A percentile compares a stretch with the other conserved stretches of the same genome.
Conservation (phyloP, 192 early-diverging fungal genomes). For the Kickxella alabastrina region DNA sequence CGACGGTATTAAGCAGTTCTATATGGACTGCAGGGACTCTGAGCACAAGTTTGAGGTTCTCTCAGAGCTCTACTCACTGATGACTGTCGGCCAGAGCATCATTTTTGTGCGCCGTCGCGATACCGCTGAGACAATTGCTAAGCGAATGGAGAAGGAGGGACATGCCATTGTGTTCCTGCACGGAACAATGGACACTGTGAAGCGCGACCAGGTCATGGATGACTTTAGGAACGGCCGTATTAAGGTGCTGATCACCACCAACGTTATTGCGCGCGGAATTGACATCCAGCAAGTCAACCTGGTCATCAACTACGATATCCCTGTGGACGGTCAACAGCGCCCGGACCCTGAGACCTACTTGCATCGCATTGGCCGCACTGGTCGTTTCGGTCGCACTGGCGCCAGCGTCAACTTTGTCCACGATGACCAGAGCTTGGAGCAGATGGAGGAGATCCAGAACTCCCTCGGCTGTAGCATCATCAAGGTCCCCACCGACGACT, state of each 20-base stretch:
- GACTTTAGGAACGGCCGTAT: conserved; percentile 83
- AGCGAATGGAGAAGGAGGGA: conserved; percentile 72
- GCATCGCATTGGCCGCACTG: conserved; percentile 97
- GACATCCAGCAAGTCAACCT: conserved; percentile 93
- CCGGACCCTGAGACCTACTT: conserved; percentile 94
- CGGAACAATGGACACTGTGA: conserved; percentile 68
- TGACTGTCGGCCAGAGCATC: conserved; percentile 94
- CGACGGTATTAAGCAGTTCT: conserved; percentile 92
- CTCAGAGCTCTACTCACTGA: conserved; percentile 67
- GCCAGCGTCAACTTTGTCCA: conserved; percentile 95
- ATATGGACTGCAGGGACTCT: conserved; percentile 83
- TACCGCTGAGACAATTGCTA: conserved; percentile 77
- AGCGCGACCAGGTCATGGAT: conserved; percentile 90
- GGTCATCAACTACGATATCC: conserved; percentile 97
- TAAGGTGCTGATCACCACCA: conserved; percentile 96
- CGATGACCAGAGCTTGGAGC: conserved; percentile 62
- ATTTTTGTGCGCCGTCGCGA: conserved; percentile 86
- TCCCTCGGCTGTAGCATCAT: conserved; percentile 79
- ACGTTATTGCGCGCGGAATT: conserved; percentile 96
- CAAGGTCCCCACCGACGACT: conserved; percentile 76
- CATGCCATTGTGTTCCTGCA: conserved; percentile 82
- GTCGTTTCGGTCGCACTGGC: conserved; percentile 92
- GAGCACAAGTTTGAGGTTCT: conserved; percentile 79
- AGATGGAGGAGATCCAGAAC: conserved; percentile 81
- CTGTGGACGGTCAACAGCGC: conserved; percentile 57